Conservation (phyloP, 2,329 filamentous ascomycete species). For the Colletotrichum tabaci region DNA sequence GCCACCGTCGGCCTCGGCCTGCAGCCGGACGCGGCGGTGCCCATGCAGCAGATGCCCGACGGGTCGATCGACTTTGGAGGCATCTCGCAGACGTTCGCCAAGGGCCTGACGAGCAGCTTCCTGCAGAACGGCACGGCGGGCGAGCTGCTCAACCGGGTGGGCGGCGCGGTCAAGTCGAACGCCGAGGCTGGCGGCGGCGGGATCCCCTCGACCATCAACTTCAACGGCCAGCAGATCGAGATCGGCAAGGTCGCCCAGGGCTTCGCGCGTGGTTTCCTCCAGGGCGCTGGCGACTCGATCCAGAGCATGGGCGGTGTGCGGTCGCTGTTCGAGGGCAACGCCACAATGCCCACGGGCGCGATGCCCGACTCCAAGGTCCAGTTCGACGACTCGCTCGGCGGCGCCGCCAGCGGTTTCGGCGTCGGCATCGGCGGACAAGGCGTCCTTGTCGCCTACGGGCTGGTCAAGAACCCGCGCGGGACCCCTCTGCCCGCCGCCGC, state of each 20-base stretch:
- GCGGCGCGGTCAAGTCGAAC: slow-evolving; percentile 13
- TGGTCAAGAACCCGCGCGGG: slow-evolving; percentile 46
- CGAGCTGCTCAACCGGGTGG: slow-evolving; percentile 45
- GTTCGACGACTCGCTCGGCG: slow-evolving; percentile 54
- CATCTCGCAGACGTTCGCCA: slow-evolving; percentile 47
- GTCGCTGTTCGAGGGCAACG: slow-evolving; percentile 50
- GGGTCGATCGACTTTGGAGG: slow-evolving; percentile 44
- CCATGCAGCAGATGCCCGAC: slow-evolving; percentile 43
- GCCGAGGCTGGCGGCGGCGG: slow-evolving; percentile 17
- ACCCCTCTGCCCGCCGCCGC: neutral
- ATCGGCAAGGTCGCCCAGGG: slow-evolving; percentile 52
- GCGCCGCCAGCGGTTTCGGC: slow-evolving; percentile 54
- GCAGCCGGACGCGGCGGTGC: slow-evolving; percentile 45
- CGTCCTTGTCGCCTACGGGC: slow-evolving; percentile 49
- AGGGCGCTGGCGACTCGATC: slow-evolving; percentile 53
- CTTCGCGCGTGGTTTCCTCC: slow-evolving; percentile 53
- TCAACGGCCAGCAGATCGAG: slow-evolving; percentile 42
- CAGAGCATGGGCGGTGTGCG: slow-evolving; percentile 51
- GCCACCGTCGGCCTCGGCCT: slow-evolving; percentile 48
- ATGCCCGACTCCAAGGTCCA: slow-evolving; percentile 46
- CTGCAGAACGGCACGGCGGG: slow-evolving; percentile 51
- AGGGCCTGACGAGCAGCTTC: slow-evolving; percentile 50
- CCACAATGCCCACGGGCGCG: slow-evolving; percentile 41
- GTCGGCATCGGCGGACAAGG: slow-evolving; percentile 53
- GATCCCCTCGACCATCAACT: slow-evolving; percentile 42